Evolutionary conservation across 2,329 filamentous ascomycete genomes (phyloP).

Genomic region (Fusarium globosum): DNA sequence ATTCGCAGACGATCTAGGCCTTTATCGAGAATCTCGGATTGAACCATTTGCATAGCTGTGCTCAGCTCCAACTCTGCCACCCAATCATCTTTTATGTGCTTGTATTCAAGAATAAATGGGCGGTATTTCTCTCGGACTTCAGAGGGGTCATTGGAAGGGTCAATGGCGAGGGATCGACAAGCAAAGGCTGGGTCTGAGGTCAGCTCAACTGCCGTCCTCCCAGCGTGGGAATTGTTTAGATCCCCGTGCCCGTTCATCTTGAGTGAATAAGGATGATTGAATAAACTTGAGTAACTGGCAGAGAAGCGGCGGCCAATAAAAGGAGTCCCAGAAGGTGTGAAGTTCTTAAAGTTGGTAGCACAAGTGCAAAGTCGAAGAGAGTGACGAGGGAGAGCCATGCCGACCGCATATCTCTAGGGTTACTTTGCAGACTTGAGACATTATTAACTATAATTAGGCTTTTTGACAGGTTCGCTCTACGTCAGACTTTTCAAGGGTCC

Average conservation of each 20-base stretch:
- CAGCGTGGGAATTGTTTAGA: accelerated
- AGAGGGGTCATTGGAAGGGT: accelerated
- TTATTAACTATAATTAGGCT: not conserved
- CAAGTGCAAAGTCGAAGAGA: not conserved
- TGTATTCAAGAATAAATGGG: accelerated
- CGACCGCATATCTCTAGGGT: too few relatives aligned
- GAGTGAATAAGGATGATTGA: accelerated
- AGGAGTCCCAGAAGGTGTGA: accelerated
- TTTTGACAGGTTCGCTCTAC: not conserved
- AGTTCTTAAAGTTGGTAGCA: not conserved
- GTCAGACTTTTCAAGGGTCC: not conserved
- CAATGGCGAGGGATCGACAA: not conserved
- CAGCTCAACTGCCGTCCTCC: accelerated
- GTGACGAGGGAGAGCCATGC: not conserved
- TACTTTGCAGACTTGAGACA: accelerated
- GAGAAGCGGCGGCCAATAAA: too few relatives aligned
- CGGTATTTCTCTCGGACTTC: not conserved
- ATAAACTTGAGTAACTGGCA: too few relatives aligned
- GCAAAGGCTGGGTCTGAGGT: not conserved
- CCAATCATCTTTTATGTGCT: accelerated
- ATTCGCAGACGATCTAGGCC: not conserved
- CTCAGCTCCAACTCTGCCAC: not conserved
- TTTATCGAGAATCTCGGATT: not conserved
- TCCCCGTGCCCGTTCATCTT: not conserved
- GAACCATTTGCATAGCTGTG: not conserved